Conservation (phyloP, 768 basidiomycete genomes). For the Mycena capillaripes region DNA sequence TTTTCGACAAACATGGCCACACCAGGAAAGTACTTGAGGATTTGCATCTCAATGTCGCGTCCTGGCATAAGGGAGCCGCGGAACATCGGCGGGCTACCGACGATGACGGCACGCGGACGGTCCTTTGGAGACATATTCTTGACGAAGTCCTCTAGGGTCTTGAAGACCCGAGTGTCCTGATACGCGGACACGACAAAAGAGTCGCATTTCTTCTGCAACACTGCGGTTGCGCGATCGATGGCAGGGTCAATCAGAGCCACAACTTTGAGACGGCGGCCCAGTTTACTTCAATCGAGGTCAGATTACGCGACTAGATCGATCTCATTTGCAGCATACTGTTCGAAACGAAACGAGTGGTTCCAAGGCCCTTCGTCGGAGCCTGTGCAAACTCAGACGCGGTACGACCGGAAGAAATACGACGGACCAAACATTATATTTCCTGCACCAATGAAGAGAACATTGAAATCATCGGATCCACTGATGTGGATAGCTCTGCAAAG, state of each 20-base stretch:
- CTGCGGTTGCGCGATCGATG: constrained; percentile 81
- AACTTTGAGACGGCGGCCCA: constrained; percentile 96
- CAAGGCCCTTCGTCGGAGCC: constrained; percentile 92
- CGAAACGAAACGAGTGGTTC: constrained; percentile 94
- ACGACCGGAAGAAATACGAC: not conserved
- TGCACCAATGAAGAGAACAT: constrained; percentile 95
- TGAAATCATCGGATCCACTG: constrained; percentile 82
- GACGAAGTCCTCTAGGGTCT: constrained; percentile 88
- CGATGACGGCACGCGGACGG: constrained; percentile 84
- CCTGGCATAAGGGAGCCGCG: constrained; percentile 83
- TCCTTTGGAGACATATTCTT: constrained; percentile 74
- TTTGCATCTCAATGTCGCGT: constrained; percentile 89
- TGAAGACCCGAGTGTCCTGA: constrained; percentile 87
- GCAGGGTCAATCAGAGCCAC: constrained; percentile 95
- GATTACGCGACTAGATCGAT: constrained; percentile 13
- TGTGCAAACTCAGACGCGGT: constrained; percentile 44
- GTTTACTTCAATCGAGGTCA: constrained; percentile 71
- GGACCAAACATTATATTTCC: constrained; percentile 99
- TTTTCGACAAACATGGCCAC: constrained; percentile 94
- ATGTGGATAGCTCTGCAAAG: constrained; percentile 61
- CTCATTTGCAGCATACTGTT: constrained; percentile 71
- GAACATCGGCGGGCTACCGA: constrained; percentile 96
- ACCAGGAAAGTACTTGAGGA: constrained; percentile 89
- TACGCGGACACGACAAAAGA: constrained; percentile 96
- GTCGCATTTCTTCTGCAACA: constrained; percentile 91